Evolutionary conservation across 192 early-diverging fungal species (phyloP).

Genomic region (Backusella liffmaniae): DNA sequence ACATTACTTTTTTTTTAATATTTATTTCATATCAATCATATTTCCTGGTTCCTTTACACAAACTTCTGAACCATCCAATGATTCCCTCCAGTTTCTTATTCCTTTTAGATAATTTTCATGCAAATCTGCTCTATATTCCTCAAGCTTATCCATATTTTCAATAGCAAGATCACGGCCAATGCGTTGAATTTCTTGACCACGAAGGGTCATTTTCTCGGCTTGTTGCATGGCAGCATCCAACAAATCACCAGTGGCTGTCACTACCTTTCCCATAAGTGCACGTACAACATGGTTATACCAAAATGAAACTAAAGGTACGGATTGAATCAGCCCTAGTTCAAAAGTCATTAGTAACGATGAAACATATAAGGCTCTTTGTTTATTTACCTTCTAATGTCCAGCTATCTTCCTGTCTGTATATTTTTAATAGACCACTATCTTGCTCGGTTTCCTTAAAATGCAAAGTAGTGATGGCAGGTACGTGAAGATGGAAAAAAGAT

Average conservation of each 20-base stretch:
- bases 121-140: conserved; percentile 31
- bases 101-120: conserved; percentile 34
- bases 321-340: conserved; percentile 43
- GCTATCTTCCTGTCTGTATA: conserved; percentile 56
- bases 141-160: conserved; percentile 34
- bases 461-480: conserved; percentile 52
- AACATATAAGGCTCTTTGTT: conserved; percentile 1
- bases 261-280: conserved; percentile 45
- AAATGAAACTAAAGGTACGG: conserved; percentile 52
- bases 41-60: conserved; percentile 5
- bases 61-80: background rate
- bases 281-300: conserved; percentile 59
- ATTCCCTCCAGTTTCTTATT: conserved; percentile 27
- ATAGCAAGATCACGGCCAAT: conserved; percentile 34
- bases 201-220: conserved; percentile 36
- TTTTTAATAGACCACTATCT: conserved; percentile 44
- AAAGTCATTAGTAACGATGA: background rate
- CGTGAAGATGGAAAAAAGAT: conserved; percentile 42
- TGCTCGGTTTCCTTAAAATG: conserved; percentile 47
- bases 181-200: conserved; percentile 35
- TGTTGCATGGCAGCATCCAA: conserved; percentile 45
- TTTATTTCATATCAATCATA: conserved; percentile 4
- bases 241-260: conserved; percentile 53
- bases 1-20: background rate
- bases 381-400: conserved; percentile 54